Conservation (phyloP, 345 rosid genomes). For the Lumnitzera littorea region DNA sequence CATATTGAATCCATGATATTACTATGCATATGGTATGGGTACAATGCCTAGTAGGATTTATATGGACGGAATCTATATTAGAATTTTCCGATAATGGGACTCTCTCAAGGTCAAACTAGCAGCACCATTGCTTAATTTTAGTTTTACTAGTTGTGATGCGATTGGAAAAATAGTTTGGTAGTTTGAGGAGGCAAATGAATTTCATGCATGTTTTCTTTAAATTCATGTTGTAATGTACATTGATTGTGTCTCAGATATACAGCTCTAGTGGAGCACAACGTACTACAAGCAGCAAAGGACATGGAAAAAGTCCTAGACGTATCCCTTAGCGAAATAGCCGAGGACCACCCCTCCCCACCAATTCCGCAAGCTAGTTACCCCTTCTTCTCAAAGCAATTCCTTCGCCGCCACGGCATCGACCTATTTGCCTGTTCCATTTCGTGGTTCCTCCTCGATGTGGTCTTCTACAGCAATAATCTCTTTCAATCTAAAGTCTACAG, state of each 20-base stretch:
- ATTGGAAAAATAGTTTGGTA: no score
- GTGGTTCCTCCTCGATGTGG: slow-evolving; percentile 68
- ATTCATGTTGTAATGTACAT: no score
- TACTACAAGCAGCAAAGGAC: slow-evolving; percentile 56
- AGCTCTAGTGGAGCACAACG: slow-evolving; percentile 65
- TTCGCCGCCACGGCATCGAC: slow-evolving; percentile 55
- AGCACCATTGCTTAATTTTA: no score
- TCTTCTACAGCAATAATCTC: slow-evolving; percentile 60
- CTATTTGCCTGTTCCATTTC: slow-evolving; percentile 48
- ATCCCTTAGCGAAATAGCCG: slow-evolving; percentile 35
- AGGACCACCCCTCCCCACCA: slow-evolving; percentile 26
- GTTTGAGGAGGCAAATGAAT: no score
- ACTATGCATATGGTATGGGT: no score
- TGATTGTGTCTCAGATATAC: slow-evolving; percentile 35
- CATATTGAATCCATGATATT: no score
- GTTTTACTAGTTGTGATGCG: no score
- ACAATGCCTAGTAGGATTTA: no score
- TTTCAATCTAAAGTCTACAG: slow-evolving; percentile 49
- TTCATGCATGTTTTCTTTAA: no score
- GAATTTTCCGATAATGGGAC: no score
- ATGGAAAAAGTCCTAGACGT: slow-evolving; percentile 53
- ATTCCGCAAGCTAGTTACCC: slow-evolving; percentile 20
- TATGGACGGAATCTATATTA: no score
- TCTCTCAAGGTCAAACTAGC: no score
- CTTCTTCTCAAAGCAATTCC: slow-evolving; percentile 51